Percentiles rank a stretch among this genome's conserved stretches.
phyloP scores from a whole-genome alignment of 345 rosid species.

The Pistacia integerrima region DNA sequence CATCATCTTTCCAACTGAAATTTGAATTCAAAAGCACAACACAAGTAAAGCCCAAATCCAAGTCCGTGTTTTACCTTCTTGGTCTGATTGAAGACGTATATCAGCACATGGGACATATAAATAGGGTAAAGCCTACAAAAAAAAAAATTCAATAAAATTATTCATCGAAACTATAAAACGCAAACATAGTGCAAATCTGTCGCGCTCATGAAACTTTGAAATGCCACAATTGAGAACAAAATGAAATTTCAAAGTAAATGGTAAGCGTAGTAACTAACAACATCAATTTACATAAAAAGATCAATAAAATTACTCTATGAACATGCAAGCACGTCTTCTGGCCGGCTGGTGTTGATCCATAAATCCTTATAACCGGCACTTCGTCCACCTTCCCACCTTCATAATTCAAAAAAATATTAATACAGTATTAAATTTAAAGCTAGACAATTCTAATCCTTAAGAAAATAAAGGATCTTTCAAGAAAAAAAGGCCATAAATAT shows the following conservation, averaged over 20 bases:
- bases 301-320: slow-evolving; percentile 58
- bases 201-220: background rate
- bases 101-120: slow-evolving; percentile 79
- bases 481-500: background rate
- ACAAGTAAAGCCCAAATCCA: background rate
- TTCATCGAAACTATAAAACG: too few relatives aligned
- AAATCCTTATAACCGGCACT: slow-evolving; percentile 84
- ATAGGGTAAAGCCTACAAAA: slow-evolving; percentile 80
- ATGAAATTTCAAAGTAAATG: background rate
- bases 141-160: background rate
- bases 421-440: background rate
- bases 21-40: background rate
- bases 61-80: slow-evolving; percentile 50
- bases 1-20: background rate
- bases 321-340: slow-evolving; percentile 95
- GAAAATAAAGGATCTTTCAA: background rate
- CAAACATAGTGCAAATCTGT: background rate
- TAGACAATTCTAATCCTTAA: background rate
- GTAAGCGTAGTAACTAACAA: background rate
- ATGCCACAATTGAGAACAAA: background rate
- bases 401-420: slow-evolving; percentile 13
- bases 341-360: slow-evolving; percentile 92
- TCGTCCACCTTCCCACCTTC: slow-evolving; percentile 84
- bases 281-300: background rate
- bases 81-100: slow-evolving; percentile 37